Conservation (phyloP, 257 asterid species). For the Penstemon barbatus region DNA sequence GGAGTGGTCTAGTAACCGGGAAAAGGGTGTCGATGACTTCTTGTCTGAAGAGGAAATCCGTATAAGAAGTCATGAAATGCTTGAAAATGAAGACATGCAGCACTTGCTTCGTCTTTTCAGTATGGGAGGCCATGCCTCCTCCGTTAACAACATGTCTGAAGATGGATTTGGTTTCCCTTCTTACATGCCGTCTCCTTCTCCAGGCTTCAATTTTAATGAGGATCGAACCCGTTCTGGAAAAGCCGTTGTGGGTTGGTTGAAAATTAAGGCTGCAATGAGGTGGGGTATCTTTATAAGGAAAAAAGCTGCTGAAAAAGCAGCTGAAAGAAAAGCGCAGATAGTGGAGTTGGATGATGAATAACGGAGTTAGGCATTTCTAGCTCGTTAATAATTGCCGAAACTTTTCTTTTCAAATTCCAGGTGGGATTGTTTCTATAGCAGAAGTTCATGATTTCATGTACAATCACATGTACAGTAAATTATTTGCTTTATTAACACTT, state of each 20-base stretch:
- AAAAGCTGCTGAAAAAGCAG: slow-evolving; percentile 73
- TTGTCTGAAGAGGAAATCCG: slow-evolving; percentile 93
- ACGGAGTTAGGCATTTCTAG: background rate
- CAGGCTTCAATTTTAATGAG: slow-evolving; percentile 54
- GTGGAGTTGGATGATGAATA: slow-evolving; percentile 84
- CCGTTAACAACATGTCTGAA: slow-evolving; percentile 44
- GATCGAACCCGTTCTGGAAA: slow-evolving; percentile 71
- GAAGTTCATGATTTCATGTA: slow-evolving; percentile 20
- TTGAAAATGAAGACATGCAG: slow-evolving; percentile 96
- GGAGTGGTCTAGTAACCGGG: slow-evolving; percentile 72
- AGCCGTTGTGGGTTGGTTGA: slow-evolving; percentile 97
- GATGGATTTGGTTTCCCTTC: slow-evolving; percentile 64
- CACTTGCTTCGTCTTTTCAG: slow-evolving; percentile 83
- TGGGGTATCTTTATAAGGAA: slow-evolving; percentile 97
- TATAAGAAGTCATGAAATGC: slow-evolving; percentile 81
- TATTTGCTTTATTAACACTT: background rate
- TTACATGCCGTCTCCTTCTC: slow-evolving; percentile 63
- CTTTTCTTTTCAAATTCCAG: slow-evolving; percentile 19
- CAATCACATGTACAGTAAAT: slow-evolving; percentile 35
- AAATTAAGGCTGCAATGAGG: slow-evolving; percentile 97
- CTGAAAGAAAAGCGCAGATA: slow-evolving; percentile 71
- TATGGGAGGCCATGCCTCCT: slow-evolving; percentile 60
- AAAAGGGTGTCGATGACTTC: slow-evolving; percentile 69
- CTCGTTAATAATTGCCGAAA: background rate
- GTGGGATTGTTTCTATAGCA: background rate